Base-by-base conservation (phyloP, 371 early-diverging fungal genomes). In the Rhizopus stolonifer region DNA sequence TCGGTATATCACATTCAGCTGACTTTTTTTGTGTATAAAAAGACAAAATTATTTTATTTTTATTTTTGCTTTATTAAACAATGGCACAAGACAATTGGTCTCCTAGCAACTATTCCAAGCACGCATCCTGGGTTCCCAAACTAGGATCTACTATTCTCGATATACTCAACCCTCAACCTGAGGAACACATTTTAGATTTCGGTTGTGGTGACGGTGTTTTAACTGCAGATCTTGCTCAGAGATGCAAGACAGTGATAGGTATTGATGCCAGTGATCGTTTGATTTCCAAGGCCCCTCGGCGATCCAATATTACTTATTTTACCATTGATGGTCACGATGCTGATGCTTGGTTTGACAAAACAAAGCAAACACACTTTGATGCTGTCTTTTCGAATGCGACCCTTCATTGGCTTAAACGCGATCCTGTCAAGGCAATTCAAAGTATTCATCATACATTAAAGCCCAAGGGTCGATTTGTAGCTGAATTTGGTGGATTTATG, bases 151-250 rank as follows among this genome's bases (percentile, higher is more conserved):
- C 71, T 26, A 81, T 84, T 46, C 39, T 84, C 1, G 56, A 65
- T 14, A 69, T 78, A 54, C 70, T 86, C 24, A 57, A 68, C 9
- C 71, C 84, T 7, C 61, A 81, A 47, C 53, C 72, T 0, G 44
- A 69, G 19, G 85, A 85, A 22, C 65, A 58, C 11, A 74, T 89
- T 39, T 69, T 89, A 10, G 89, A 89, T 60, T 68, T 87, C 50
- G 90, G 90, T 9, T 87, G 87, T 52, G 90, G 90, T 19, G 82
- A 85, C 54, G 90, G 86, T n/a, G 58, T 74, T 0, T 54, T 87
- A 29, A 89, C 88, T 6, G 22, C 58, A 6, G 52, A 75, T 15
- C 70, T 89, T 25, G 72, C 79, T 18, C 42, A 56, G 9, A 45
- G 54, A 15, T 79, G 79, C 49, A 60, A 64, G 10, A 53, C 56